These are phyloP conservation scores for Arabidopsis arenosa DNA, from an alignment of 345 rosid genomes.

Conservation along the genomic window DNA sequence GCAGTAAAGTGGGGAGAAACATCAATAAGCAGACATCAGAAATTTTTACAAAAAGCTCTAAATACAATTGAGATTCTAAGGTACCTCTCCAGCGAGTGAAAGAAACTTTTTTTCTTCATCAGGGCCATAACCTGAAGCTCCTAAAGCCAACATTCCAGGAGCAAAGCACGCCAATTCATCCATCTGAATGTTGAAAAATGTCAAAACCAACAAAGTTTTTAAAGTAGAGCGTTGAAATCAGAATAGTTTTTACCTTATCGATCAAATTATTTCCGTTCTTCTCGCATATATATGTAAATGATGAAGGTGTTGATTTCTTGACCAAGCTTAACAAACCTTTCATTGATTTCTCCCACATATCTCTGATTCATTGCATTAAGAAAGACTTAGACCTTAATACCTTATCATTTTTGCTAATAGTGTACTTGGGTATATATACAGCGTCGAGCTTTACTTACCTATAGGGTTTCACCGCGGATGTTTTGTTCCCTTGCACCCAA, in stretches of 20 bases:
- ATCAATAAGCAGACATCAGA: slow-evolving; percentile 24
- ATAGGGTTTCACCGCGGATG: slow-evolving; percentile 70
- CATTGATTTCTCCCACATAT: slow-evolving; percentile 99
- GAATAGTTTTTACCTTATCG: slow-evolving; percentile 66
- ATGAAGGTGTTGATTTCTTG: slow-evolving; percentile 82
- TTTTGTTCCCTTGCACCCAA: slow-evolving; percentile 96
- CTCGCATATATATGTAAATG: slow-evolving; percentile 88
- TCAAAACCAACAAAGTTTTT: slow-evolving; percentile 25
- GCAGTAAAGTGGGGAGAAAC: slow-evolving; percentile 27
- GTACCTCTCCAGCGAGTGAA: slow-evolving; percentile 92
- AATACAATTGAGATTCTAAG: slow-evolving; percentile 4
- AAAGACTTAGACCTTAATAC: neutral
- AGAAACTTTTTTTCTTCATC: slow-evolving; percentile 73
- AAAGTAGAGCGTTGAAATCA: neutral
- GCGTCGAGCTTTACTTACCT: slow-evolving; percentile 53
- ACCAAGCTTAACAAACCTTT: slow-evolving; percentile 83
- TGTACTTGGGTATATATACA: neutral
- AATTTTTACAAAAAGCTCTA: slow-evolving; percentile 4
- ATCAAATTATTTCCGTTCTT: slow-evolving; percentile 64
- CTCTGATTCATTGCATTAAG: slow-evolving; percentile 55
- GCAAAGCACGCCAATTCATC: slow-evolving; percentile 99
- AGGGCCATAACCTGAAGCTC: slow-evolving; percentile 82
- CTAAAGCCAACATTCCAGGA: slow-evolving; percentile 99
- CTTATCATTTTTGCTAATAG: neutral
- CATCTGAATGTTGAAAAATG: slow-evolving; percentile 62